A percentile compares a stretch with the other conserved stretches of the same genome.
phyloP scores from a whole-genome alignment of 2,329 filamentous ascomycete genomes.

The Parastagonospora avenae region DNA sequence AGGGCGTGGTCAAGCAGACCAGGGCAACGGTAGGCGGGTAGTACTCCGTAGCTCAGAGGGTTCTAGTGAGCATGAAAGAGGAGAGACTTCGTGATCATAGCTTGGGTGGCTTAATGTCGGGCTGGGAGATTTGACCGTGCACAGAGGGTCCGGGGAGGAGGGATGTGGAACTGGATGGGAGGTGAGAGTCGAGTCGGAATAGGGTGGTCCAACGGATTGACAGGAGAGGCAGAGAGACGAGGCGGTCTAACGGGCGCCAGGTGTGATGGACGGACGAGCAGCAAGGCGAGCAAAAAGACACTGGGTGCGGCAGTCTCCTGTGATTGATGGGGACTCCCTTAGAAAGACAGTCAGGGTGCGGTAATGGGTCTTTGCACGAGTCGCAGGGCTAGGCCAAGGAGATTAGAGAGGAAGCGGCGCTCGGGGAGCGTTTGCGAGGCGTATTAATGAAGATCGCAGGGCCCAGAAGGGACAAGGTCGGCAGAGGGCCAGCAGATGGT shows the following conservation, averaged over 20 bases:
- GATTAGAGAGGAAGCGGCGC: conserved; percentile 46
- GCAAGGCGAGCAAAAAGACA: conserved; percentile 21
- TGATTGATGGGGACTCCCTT: conserved; percentile 37
- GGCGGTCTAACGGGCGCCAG: conserved; percentile 27
- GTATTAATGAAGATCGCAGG: conserved; percentile 43
- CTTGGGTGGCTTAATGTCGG: conserved; percentile 44
- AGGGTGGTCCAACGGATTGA: conserved; percentile 23
- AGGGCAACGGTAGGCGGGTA: conserved; percentile 50
- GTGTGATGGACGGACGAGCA: conserved; percentile 30
- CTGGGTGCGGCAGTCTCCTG: conserved; percentile 21
- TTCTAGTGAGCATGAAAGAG: conserved; percentile 48
- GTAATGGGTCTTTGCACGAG: conserved; percentile 43
- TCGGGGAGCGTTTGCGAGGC: conserved; percentile 32
- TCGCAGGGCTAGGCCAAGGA: conserved; percentile 42
- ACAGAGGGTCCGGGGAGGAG: conserved; percentile 43
- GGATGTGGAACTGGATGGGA: conserved; percentile 40
- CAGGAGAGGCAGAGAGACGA: conserved; percentile 21
- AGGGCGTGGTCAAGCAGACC: conserved; percentile 48
- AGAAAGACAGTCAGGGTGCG: conserved; percentile 32
- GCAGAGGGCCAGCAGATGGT: conserved; percentile 38
- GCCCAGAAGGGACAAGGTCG: conserved; percentile 37
- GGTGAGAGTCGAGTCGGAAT: conserved; percentile 27
- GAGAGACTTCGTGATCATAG: conserved; percentile 48
- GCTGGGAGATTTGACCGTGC: conserved; percentile 40
- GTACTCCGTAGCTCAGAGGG: conserved; percentile 45